Evolutionary conservation across 371 early-diverging fungal species (phyloP).

Genomic region (Funneliformis caledonium): DNA sequence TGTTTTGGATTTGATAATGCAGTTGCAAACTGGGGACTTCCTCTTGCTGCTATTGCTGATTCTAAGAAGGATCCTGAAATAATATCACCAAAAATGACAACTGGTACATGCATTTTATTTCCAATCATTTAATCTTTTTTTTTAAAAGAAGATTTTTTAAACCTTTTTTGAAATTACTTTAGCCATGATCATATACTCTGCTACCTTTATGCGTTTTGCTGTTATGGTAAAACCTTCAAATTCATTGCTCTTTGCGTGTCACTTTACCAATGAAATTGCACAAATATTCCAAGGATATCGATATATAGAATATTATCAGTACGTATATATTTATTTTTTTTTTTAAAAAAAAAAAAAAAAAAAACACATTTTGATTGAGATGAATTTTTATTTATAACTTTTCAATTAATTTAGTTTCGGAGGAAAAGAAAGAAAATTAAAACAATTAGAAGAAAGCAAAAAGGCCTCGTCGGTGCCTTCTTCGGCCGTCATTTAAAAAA

Average conservation of each 20-base stretch:
- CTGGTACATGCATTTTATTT: slow-evolving; percentile 53
- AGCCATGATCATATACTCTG: slow-evolving; percentile 82
- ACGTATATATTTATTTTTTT: neutral
- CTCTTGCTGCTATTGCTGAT: slow-evolving; percentile 95
- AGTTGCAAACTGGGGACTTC: slow-evolving; percentile 98
- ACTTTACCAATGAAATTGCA: slow-evolving; percentile 86
- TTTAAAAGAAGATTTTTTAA: neutral
- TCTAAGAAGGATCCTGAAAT: slow-evolving; percentile 88
- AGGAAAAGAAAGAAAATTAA: neutral
- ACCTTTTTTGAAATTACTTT: neutral
- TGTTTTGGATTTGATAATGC: slow-evolving; percentile 4
- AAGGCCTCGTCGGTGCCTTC: neutral
- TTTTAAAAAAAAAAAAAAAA: neutral
- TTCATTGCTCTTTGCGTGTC: slow-evolving; percentile 90
- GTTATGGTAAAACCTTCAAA: slow-evolving; percentile 92
- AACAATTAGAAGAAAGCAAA: neutral
- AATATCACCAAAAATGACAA: slow-evolving; percentile 96
- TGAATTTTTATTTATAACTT: neutral
- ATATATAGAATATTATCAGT: slow-evolving; percentile 65
- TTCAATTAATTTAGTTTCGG: neutral
- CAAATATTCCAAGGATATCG: slow-evolving; percentile 89
- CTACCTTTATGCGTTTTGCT: slow-evolving; percentile 95
- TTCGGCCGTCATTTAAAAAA: neutral
- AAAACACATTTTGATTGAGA: neutral
- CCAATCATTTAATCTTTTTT: neutral